Evolutionary conservation across 345 rosid genomes (phyloP), one percentile per base, ranked within the genome.

Genomic region (Salix caprea): DNA sequence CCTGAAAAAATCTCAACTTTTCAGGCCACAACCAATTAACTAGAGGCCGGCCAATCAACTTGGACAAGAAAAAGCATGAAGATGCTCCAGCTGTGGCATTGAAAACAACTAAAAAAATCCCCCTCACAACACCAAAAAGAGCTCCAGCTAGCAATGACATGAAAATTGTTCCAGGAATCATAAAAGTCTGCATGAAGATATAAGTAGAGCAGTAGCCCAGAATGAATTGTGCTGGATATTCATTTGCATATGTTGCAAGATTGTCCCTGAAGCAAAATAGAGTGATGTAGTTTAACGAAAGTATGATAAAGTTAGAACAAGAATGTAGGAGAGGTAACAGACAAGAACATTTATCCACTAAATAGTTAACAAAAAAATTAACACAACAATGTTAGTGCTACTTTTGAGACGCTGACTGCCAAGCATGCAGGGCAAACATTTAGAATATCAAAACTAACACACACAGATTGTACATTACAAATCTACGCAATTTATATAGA

Each of bases 151-250:
- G 93, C 79, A 93, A 74, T 61, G 99, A 96, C 99, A 96, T 91
- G 86, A 96, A 96, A 87, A 96, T 91, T 24, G 99, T 96, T 82
- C 99, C 99, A 14, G 99, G 99, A 73, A 96, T 96, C 99, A 96
- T 96, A 75, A 96, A 96, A 24, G 99, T 96, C 87, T 96, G 99
- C 99, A 93, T 96, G 87, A 96, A 96, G 81, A 96, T 93, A 83
- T 96, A 96, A 1, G 94, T 96, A 5, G 99, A 88, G 84, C 97
- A 93, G 84, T 96, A 96, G 65, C 98, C 98, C 82, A 96, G 84
- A 42, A 93, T 88, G 80, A 96, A 96, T 70, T 88, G 94, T 37
- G 89, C 85, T 13, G 98, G 98, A 64, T 92, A 89, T 28, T 93
- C 94, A 19, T 77, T 85, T 68, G 95, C 94, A 84, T 92, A 93